Evolutionary conservation across 306 rosid genomes (phyloP).

Genomic region (Canavalia ensiformis): DNA sequence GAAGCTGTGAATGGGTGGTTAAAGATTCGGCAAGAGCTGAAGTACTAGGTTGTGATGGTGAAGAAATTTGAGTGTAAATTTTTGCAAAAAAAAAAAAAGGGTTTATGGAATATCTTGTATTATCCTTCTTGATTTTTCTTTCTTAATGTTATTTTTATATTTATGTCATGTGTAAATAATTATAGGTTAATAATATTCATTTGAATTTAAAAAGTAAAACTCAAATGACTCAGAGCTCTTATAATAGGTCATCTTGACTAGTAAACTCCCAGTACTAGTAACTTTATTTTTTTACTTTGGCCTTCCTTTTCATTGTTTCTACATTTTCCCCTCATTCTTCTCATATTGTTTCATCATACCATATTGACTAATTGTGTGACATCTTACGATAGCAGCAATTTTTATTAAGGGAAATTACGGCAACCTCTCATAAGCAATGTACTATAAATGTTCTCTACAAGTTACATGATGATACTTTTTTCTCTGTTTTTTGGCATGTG

Average conservation of each 20-base stretch:
- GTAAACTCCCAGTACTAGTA: background rate
- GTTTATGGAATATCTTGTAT: conserved; percentile 32
- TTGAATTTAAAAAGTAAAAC: background rate
- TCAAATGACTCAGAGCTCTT: background rate
- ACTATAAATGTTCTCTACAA: background rate
- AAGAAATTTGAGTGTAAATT: conserved; percentile 39
- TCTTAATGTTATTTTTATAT: conserved; percentile 22
- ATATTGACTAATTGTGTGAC: background rate
- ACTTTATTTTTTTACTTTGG: background rate
- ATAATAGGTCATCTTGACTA: background rate
- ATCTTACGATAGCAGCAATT: background rate
- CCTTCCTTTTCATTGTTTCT: too few species aligned
- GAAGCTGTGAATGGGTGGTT: conserved; percentile 40
- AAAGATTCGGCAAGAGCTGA: conserved; percentile 44
- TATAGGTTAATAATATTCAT: conserved; percentile 1
- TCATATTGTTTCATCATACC: too few species aligned
- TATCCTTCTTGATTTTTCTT: conserved; percentile 12
- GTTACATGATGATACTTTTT: background rate
- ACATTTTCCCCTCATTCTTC: too few species aligned
- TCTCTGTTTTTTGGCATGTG: background rate
- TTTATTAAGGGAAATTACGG: background rate
- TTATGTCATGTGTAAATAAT: conserved; percentile 35
- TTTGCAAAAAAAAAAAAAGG: conserved; percentile 39
- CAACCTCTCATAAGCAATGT: background rate
- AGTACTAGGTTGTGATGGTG: conserved; percentile 48